Evolutionary conservation across 805 yeast species (phyloP), one percentile per base, ranked within the genome.

Genomic region (Yamadazyma kitorensis): DNA sequence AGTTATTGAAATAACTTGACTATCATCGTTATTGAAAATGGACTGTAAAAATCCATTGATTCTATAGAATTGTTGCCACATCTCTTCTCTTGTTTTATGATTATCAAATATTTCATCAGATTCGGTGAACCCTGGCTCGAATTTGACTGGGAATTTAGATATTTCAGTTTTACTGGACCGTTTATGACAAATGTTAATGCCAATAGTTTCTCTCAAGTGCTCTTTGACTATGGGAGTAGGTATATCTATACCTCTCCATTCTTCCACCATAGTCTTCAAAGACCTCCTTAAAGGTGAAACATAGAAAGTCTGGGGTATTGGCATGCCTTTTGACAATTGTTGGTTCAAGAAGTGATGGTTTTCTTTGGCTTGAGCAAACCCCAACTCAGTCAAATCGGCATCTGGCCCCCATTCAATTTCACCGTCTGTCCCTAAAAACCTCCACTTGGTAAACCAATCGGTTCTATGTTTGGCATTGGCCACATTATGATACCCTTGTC

Each of bases 271-370:
- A 0, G 88, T 81, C 44, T 69, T 69, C 12, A 74, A 57, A 15
- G 84, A 72, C 45, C 88, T 62, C 24, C 80, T 74, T 55, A 81
- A 68, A 0, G 88, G 87, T 3, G 85, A 78, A 19, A 70, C 67
- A 52, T 73, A 81, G 41, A 74, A 77, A 25, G 55, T 61, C 12
- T 64, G 51, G 1, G 86, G 86, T n/a, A 76, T 41, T 2, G 81
- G 76, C n/a, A 75, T 74, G 2, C 78, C 72, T 11, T 56, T 51
- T 6, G 33, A 41, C 4, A 74, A 43, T 44, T 79, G 74, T 5
- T 48, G 37, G 27, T 50, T 42, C 70, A 79, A 67, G 10, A 62
- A 66, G 12, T 42, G 49, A 36, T 66, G 55, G 47, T 75, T 67
- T 28, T 65, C 71, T 31, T 54, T 54, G 9, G 83, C 86, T 55